A percentile compares a stretch with the other conserved stretches of the same genome.
These are phyloP conservation scores for Botrytis fabae DNA, from an alignment of 2,329 filamentous ascomycete genomes.

Conservation along the genomic window DNA sequence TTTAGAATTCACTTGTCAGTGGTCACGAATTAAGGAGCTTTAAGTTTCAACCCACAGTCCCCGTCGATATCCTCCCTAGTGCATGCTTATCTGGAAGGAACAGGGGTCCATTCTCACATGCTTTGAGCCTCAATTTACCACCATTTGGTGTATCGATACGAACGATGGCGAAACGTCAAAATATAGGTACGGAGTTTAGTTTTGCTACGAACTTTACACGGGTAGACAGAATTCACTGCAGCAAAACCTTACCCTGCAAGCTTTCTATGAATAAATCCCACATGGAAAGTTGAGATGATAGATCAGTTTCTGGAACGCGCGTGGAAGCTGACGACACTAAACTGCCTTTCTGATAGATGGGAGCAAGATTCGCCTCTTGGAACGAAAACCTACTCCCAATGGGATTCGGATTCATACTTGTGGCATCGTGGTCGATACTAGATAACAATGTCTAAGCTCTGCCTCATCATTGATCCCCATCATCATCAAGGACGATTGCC, in stretches of 20 bases:
- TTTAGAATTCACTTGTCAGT: background rate
- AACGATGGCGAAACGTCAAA: background rate
- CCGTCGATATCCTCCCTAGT: background rate
- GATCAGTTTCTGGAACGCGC: background rate
- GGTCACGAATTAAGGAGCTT: background rate
- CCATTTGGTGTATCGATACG: background rate
- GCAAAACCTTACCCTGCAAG: background rate
- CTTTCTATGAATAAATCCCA: background rate
- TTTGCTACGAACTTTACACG: background rate
- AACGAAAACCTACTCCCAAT: too few relatives aligned
- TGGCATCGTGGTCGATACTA: background rate
- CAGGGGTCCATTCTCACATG: background rate
- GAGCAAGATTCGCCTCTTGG: background rate
- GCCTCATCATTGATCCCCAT: slow-evolving; percentile 46
- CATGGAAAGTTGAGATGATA: background rate
- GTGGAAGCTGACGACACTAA: background rate
- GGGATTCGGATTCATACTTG: background rate
- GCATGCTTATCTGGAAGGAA: slow-evolving; percentile 12
- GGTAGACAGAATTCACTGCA: background rate
- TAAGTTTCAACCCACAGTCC: background rate
- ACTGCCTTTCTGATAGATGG: background rate
- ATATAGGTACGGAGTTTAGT: background rate
- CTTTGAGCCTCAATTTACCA: slow-evolving; percentile 2
- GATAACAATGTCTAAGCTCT: background rate
- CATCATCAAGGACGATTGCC: slow-evolving; percentile 70